Conservation (phyloP, 495 filamentous ascomycete species). For the Hyaloscypha bicolor region DNA sequence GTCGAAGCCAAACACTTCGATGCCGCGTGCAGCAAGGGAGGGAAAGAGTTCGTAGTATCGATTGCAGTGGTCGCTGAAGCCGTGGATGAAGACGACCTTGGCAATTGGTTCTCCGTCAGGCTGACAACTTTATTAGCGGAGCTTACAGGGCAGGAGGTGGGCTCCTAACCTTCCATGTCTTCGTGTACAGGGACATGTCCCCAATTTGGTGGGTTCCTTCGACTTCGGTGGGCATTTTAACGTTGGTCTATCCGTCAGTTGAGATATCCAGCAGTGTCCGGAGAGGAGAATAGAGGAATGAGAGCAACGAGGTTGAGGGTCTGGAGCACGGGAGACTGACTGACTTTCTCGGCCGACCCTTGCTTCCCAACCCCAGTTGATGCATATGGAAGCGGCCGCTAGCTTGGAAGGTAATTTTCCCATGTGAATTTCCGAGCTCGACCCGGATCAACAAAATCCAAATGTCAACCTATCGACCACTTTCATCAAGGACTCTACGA, state of each 20-base stretch:
- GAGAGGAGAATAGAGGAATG: neutral
- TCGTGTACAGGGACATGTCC: conserved; percentile 70
- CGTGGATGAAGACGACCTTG: conserved; percentile 77
- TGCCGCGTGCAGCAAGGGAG: conserved; percentile 66
- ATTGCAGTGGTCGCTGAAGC: conserved; percentile 86
- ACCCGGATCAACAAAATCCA: neutral
- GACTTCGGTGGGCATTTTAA: conserved; percentile 46
- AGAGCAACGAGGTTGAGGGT: neutral
- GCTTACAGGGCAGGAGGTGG: neutral
- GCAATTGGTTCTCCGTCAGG: conserved; percentile 47
- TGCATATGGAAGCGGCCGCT: too few species aligned
- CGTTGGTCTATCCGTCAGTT: neutral
- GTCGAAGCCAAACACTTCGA: conserved; percentile 75
- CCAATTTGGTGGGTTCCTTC: conserved; percentile 60
- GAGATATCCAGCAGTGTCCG: too few species aligned
- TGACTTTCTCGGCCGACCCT: too few species aligned
- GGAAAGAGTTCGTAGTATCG: conserved; percentile 71
- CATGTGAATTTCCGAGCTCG: neutral
- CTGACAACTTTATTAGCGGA: conserved; percentile 16
- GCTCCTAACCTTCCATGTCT: conserved; percentile 77
- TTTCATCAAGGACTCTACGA: neutral
- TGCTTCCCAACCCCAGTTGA: too few species aligned
- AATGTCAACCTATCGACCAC: neutral
- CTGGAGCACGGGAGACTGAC: too few species aligned
- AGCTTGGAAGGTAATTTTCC: neutral